Evolutionary conservation across 2,329 filamentous ascomycete species (phyloP).

Genomic region (Pseudogymnoascus sp.): DNA sequence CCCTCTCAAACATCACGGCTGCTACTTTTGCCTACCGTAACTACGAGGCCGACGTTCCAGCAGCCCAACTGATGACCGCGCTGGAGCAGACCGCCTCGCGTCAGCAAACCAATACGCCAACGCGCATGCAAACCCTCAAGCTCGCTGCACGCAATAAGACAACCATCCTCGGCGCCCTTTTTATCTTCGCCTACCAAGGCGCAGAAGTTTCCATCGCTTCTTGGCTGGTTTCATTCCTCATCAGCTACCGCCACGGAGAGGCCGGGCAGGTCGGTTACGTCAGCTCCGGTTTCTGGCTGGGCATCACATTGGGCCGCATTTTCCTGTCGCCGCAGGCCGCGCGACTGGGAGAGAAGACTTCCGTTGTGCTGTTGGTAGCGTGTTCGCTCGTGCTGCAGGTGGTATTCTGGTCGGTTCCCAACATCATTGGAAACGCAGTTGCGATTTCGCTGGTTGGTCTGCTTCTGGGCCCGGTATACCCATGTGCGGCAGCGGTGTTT

Average conservation of each 20-base stretch:
- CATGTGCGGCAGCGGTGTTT: constrained; percentile 60
- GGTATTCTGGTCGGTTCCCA: constrained; percentile 72
- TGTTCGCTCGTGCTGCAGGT: constrained; percentile 62
- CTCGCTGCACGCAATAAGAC: constrained; percentile 28
- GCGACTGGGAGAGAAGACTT: constrained; percentile 60
- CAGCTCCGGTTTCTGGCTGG: constrained; percentile 62
- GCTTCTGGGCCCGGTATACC: constrained; percentile 71
- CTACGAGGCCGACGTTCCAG: constrained; percentile 55
- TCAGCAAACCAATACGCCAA: constrained; percentile 16
- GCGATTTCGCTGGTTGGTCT: constrained; percentile 64
- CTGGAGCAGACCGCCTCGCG: constrained; percentile 35
- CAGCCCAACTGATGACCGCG: constrained; percentile 34
- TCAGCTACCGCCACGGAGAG: constrained; percentile 61
- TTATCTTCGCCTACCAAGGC: constrained; percentile 82
- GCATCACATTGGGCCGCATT: constrained; percentile 71
- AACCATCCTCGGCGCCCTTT: constrained; percentile 67
- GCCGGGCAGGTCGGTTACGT: constrained; percentile 71
- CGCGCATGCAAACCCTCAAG: constrained; percentile 33
- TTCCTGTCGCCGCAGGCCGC: constrained; percentile 59
- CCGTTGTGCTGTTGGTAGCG: constrained; percentile 55
- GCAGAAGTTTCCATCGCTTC: constrained; percentile 77
- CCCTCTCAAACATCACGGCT: constrained; percentile 48
- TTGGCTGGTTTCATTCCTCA: constrained; percentile 82
- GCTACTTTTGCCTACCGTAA: constrained; percentile 60
- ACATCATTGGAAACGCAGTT: constrained; percentile 63